phyloP scores from a whole-genome alignment of 106 monocot genomes.

The Agapanthus africanus region DNA sequence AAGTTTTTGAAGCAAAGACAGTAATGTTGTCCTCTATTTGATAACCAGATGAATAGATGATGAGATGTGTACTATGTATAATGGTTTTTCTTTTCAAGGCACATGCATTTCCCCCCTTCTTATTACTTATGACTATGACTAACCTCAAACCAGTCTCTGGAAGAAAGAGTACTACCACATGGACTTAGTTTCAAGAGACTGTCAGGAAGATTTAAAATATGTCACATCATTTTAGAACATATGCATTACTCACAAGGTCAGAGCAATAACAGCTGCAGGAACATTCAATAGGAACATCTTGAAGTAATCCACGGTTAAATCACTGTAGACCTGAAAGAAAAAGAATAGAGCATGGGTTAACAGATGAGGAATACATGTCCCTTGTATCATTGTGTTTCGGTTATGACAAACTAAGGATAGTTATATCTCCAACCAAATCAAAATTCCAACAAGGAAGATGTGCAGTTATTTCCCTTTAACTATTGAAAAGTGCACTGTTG shows the following conservation, averaged over 20 bases:
- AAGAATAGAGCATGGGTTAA: not conserved
- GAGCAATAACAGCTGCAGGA: slow-evolving; percentile 86
- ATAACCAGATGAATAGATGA: not conserved
- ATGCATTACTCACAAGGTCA: slow-evolving; percentile 27
- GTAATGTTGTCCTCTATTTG: not conserved
- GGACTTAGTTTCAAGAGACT: not conserved
- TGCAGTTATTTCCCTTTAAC: too few relatives aligned
- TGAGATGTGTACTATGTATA: not conserved
- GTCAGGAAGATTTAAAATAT: not conserved
- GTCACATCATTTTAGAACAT: not conserved
- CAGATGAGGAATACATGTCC: not conserved
- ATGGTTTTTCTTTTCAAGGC: not conserved
- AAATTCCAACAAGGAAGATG: not conserved
- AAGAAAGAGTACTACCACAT: not conserved
- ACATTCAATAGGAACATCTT: slow-evolving; percentile 96
- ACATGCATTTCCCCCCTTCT: not conserved
- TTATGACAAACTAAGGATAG: not conserved
- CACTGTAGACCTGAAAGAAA: slow-evolving; percentile 85
- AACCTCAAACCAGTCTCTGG: not conserved
- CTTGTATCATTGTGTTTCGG: not conserved
- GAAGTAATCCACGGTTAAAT: slow-evolving; percentile 85
- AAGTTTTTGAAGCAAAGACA: not conserved
- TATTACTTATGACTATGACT: not conserved
- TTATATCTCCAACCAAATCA: not conserved
- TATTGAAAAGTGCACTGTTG: too few relatives aligned